These are phyloP conservation scores for Penicillium sp. DNA, from an alignment of 2,329 filamentous ascomycete genomes.

Conservation along the genomic window DNA sequence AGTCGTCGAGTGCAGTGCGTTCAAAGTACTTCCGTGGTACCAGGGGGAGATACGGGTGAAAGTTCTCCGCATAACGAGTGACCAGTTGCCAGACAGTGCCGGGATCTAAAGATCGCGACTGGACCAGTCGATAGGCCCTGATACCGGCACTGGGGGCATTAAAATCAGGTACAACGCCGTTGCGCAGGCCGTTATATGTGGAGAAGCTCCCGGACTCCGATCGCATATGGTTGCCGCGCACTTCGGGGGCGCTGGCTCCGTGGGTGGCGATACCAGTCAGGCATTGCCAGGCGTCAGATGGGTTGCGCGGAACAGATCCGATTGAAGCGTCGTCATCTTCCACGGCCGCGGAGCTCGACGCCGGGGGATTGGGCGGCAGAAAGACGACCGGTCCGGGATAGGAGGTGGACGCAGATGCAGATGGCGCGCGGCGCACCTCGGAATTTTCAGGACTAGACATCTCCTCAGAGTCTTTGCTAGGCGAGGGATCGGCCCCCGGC, in stretches of 20 bases:
- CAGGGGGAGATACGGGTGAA: conserved; percentile 69
- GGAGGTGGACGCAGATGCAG: conserved; percentile 8
- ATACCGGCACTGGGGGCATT: conserved; percentile 34
- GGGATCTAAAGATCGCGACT: conserved; percentile 47
- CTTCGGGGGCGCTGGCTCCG: conserved; percentile 24
- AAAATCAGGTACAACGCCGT: conserved; percentile 27
- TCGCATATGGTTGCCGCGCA: conserved; percentile 21
- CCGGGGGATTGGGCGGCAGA: conserved; percentile 32
- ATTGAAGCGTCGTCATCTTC: conserved; percentile 44
- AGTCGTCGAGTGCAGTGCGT: conserved; percentile 52
- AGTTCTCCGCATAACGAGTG: conserved; percentile 61
- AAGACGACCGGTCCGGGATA: conserved; percentile 38
- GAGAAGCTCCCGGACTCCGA: conserved; percentile 25
- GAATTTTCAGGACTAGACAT: conserved; percentile 27
- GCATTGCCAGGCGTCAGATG: conserved; percentile 51
- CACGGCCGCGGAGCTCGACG: conserved; percentile 25
- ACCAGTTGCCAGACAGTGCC: conserved; percentile 54
- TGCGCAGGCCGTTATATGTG: conserved; percentile 27
- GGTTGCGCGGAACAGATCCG: conserved; percentile 45
- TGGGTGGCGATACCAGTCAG: conserved; percentile 46
- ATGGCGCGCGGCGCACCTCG: conserved; percentile 25
- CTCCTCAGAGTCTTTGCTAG: conserved; percentile 29
- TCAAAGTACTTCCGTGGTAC: conserved; percentile 62
- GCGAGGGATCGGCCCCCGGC: conserved; percentile 21
- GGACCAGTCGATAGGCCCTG: conserved; percentile 43